Evolutionary conservation across 2,329 filamentous ascomycete species (phyloP), one percentile per base, ranked within the genome.

Genomic region (Phialophora macrospora): DNA sequence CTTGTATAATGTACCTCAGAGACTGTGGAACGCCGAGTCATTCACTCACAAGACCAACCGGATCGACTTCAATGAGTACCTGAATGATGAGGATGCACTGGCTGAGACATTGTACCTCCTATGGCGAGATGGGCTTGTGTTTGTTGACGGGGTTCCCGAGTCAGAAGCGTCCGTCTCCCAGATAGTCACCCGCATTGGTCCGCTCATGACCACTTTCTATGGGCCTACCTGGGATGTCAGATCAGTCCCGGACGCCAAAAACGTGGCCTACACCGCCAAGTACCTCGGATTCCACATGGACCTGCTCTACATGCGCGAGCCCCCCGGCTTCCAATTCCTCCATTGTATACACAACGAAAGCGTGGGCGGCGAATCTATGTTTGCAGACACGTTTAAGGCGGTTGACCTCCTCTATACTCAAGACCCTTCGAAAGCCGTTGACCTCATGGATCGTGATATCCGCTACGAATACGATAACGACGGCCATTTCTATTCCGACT

Each of bases 221-320:
- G 95, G 95, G 49, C 82, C 84, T 71, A 96, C 92, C 0, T 98
- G 93, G 88, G 90, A 97, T 77, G 94, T 98, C 12, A 86, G 88
- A 61, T 92, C 89, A 3, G 90, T 96, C 60, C 89, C 90, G 1
- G 77, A 91, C 62, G 92, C 93, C 26, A 93, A 94, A 75, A 98
- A 98, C 75, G 91, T 97, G 3, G 94, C 95, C 9, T 93, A 98
- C 79, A 97, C 94, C 0, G 89, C 85, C 73, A 84, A 89, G 56
- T 89, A 88, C 73, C 87, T 98, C 1, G 91, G 91, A 17, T 88
- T 97, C 55, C 95, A 99, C 79, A 95, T 97, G 86, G 95, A 98
- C 75, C 84, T 98, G 48, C 83, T 97, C 62, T 98, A 98, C 79
- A 89, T 95, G 78, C 80, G 85, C 14, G 86, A 91, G 58, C 88